Evolutionary conservation across 2,329 filamentous ascomycete species (phyloP).

Genomic region (Penicillium frequentans): DNA sequence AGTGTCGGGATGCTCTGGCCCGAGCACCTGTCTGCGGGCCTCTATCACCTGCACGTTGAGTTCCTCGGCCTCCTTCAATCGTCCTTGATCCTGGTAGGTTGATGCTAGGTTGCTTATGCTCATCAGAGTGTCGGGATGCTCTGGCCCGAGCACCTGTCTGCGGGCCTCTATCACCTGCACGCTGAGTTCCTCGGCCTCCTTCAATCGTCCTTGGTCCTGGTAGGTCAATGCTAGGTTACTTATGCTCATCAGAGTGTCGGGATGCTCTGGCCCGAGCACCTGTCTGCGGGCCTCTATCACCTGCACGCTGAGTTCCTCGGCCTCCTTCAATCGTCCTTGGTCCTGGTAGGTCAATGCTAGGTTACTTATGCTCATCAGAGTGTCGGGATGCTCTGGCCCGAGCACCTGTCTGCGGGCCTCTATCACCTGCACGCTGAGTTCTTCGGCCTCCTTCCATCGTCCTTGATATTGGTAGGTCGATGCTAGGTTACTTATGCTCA

Average conservation of each 20-base stretch:
- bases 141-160: neutral
- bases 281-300: no score
- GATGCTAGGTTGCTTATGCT: neutral
- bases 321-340: neutral
- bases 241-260: neutral
- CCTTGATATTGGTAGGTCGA: neutral
- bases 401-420: neutral
- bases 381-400: neutral
- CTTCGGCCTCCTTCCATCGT: neutral
- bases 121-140: neutral
- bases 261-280: neutral
- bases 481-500: neutral
- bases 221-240: neutral
- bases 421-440: neutral
- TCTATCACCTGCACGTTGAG: slow-evolving; percentile 1
- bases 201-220: slow-evolving; percentile 13
- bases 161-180: neutral
- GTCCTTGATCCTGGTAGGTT: slow-evolving; percentile 11
- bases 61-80: slow-evolving; percentile 16
- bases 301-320: neutral
- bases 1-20: slow-evolving; percentile 8
- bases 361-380: neutral
- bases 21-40: neutral
- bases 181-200: slow-evolving; percentile 16
- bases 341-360: neutral